Conservation (phyloP, 1,284 basidiomycete species). For the Takashimella koratensis region DNA sequence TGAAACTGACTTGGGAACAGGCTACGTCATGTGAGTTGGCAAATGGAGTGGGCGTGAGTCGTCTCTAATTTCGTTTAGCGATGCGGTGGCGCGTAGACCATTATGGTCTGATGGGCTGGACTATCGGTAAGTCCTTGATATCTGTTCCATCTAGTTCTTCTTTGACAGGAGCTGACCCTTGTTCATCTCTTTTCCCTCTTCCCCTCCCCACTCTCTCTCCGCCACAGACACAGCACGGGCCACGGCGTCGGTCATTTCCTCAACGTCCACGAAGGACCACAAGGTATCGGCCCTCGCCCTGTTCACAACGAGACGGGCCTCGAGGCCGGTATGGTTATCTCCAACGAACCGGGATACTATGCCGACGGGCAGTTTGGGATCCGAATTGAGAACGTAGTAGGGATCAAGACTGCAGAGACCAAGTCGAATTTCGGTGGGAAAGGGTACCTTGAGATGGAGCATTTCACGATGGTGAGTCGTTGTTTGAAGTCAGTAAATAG, state of each 20-base stretch:
- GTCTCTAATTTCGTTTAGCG: slow-evolving; percentile 53
- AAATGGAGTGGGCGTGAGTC: background rate
- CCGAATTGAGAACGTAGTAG: slow-evolving; percentile 83
- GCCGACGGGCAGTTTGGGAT: slow-evolving; percentile 88
- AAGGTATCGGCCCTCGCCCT: slow-evolving; percentile 77
- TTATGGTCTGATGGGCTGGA: slow-evolving; percentile 87
- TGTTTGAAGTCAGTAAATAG: no score
- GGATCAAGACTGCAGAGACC: slow-evolving; percentile 68
- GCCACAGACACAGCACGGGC: slow-evolving; percentile 74
- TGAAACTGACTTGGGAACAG: slow-evolving; percentile 6
- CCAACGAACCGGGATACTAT: slow-evolving; percentile 94
- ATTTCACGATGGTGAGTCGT: slow-evolving; percentile 66
- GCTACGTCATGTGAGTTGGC: slow-evolving; percentile 32
- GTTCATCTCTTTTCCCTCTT: background rate
- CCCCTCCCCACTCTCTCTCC: slow-evolving; percentile 6
- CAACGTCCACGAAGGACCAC: slow-evolving; percentile 92
- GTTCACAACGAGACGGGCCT: slow-evolving; percentile 60
- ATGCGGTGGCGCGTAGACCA: slow-evolving; percentile 75
- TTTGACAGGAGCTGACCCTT: background rate
- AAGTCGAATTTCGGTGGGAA: slow-evolving; percentile 80
- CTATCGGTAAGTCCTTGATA: slow-evolving; percentile 47
- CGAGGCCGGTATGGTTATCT: slow-evolving; percentile 81
- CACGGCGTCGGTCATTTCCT: slow-evolving; percentile 90
- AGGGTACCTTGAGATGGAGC: slow-evolving; percentile 77
- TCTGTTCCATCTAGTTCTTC: no score